These are phyloP conservation scores for Lecanicillium sp. DNA, from an alignment of 2,329 filamentous ascomycete species.

Conservation along the genomic window DNA sequence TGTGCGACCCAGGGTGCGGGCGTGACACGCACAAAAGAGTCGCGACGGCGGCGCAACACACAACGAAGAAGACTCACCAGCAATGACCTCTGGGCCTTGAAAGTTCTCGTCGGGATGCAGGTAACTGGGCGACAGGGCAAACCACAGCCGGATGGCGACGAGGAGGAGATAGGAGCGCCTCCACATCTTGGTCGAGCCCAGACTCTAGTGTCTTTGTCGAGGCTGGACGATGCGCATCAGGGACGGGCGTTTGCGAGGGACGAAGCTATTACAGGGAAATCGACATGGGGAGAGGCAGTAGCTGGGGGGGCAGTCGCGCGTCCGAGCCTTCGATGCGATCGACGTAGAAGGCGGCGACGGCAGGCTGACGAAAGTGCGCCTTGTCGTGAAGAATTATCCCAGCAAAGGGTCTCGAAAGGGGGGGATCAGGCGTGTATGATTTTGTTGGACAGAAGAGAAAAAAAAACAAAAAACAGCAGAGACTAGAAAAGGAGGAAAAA, in stretches of 20 bases:
- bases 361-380: too few species aligned
- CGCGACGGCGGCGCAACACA: not conserved
- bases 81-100: constrained; percentile 93
- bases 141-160: constrained; percentile 81
- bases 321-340: too few species aligned
- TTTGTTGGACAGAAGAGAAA: too few species aligned
- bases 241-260: constrained; percentile 18
- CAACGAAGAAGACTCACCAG: constrained; percentile 53
- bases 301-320: not conserved
- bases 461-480: too few species aligned
- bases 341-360: too few species aligned
- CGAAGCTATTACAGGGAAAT: constrained; percentile 11
- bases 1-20: not conserved
- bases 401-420: too few species aligned
- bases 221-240: constrained; percentile 8
- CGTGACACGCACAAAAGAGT: not conserved
- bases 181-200: constrained; percentile 58
- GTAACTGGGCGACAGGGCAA: constrained; percentile 90
- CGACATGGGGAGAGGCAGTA: constrained; percentile 8
- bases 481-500: too few species aligned
- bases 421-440: too few species aligned
- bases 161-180: constrained; percentile 80
- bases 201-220: constrained; percentile 4
- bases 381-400: too few species aligned
- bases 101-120: constrained; percentile 99